Evolutionary conservation across 331 rosid species (phyloP).

Genomic region (Stylosanthes scabra): DNA sequence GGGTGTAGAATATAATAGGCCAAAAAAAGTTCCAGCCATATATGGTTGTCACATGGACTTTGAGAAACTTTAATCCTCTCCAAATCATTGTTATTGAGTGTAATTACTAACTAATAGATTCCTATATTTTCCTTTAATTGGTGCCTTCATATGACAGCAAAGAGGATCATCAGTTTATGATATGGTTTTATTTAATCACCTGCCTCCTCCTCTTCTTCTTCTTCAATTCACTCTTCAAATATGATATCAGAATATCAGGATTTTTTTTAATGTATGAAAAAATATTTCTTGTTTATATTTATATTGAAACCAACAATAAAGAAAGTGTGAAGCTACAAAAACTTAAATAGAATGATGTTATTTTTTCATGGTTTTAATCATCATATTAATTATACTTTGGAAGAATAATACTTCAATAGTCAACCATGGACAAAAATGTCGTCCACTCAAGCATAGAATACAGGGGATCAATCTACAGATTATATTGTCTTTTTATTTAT

Average conservation of each 20-base stretch:
- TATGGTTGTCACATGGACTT: conserved; percentile 16
- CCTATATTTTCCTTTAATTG: not conserved
- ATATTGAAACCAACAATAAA: too few species aligned
- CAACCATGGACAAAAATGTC: not conserved
- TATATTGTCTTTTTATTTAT: not conserved
- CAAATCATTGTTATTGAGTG: conserved; percentile 5
- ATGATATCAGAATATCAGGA: too few species aligned
- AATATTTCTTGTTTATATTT: too few species aligned
- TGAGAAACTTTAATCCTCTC: not conserved
- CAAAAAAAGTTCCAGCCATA: not conserved
- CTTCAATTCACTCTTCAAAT: too few species aligned
- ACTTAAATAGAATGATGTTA: too few species aligned
- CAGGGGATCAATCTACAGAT: not conserved
- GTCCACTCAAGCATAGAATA: not conserved
- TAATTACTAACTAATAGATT: not conserved
- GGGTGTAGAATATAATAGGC: not conserved
- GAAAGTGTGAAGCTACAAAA: too few species aligned
- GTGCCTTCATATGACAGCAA: not conserved
- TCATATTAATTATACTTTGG: not conserved
- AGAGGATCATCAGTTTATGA: not conserved
- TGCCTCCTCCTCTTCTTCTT: too few species aligned
- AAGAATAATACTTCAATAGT: not conserved
- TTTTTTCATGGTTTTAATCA: too few species aligned
- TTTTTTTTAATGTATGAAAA: too few species aligned
- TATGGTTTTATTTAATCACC: too few species aligned